Evolutionary conservation across 495 filamentous ascomycete species (phyloP).

Genomic region (Penicillium psychrofluorescens): DNA sequence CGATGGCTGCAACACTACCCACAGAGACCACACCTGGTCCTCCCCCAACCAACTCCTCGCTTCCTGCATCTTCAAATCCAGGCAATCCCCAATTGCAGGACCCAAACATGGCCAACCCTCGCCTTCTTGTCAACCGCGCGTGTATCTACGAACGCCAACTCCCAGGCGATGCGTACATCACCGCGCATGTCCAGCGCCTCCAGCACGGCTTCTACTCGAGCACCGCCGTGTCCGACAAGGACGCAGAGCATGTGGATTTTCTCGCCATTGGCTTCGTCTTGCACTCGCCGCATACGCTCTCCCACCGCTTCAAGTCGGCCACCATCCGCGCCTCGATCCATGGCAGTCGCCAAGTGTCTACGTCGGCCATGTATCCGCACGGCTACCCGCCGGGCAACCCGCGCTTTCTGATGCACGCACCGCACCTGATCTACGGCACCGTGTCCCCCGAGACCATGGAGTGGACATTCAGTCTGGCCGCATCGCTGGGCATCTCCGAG

Average conservation of each 20-base stretch:
- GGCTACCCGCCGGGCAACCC: conserved; percentile 20
- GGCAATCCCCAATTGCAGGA: conserved; percentile 5
- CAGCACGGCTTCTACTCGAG: conserved; percentile 45
- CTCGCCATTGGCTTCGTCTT: conserved; percentile 45
- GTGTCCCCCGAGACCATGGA: conserved; percentile 45
- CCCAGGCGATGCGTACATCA: conserved; percentile 43
- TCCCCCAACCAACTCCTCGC: not conserved
- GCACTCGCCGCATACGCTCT: conserved; percentile 32
- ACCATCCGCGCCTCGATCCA: conserved; percentile 33
- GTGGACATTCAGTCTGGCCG: conserved; percentile 45
- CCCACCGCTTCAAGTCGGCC: conserved; percentile 43
- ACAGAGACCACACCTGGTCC: not conserved
- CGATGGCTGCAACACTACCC: conserved; percentile 5
- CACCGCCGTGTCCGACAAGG: conserved; percentile 29
- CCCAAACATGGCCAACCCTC: conserved; percentile 35
- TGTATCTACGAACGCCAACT: conserved; percentile 46
- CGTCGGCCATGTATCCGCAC: not conserved
- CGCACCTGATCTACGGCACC: conserved; percentile 45
- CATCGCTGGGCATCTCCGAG: conserved; percentile 40
- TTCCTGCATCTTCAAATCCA: not conserved
- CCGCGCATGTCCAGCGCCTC: conserved; percentile 42
- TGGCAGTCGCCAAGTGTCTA: conserved; percentile 5
- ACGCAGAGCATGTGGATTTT: conserved; percentile 42
- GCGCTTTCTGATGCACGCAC: conserved; percentile 44
- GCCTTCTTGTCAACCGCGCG: conserved; percentile 36